Evolutionary conservation across 2,329 filamentous ascomycete genomes (phyloP).

Genomic region (Curvularia eragrostidis): DNA sequence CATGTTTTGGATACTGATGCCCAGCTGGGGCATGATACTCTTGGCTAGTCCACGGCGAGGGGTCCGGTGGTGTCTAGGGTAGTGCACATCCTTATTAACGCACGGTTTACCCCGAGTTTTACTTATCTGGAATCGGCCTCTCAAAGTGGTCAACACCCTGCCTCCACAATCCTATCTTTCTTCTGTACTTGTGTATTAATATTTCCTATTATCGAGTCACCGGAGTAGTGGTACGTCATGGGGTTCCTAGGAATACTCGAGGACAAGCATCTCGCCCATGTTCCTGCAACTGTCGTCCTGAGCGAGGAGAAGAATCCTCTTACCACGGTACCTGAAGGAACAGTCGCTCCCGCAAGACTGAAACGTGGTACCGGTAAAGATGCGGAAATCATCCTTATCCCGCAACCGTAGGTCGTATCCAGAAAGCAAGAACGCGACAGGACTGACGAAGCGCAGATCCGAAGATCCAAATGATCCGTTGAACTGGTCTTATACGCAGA

Average conservation of each 20-base stretch:
- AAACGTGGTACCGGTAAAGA: conserved; percentile 45
- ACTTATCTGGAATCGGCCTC: background rate
- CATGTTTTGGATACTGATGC: conserved; percentile 11
- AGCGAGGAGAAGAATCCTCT: conserved; percentile 31
- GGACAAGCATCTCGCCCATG: conserved; percentile 43
- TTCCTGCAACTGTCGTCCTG: conserved; percentile 45
- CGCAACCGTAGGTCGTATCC: conserved; percentile 38
- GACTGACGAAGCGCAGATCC: conserved; percentile 51
- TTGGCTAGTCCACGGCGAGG: conserved; percentile 4
- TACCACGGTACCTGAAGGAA: conserved; percentile 3
- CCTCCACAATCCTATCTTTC: background rate
- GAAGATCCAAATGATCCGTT: conserved; percentile 48
- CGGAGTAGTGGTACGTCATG: conserved; percentile 27
- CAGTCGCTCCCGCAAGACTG: conserved; percentile 28
- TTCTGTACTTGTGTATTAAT: background rate
- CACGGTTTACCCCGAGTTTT: conserved; percentile 3
- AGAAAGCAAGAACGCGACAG: conserved; percentile 32
- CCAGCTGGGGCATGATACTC: conserved; percentile 13
- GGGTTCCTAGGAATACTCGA: conserved; percentile 45
- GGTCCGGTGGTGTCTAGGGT: conserved; percentile 6
- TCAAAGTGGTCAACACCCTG: background rate
- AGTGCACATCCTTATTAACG: conserved; percentile 17
- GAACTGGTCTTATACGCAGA: conserved; percentile 45
- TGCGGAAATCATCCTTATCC: conserved; percentile 43
- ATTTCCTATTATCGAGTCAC: background rate